Evolutionary conservation across 2,329 filamentous ascomycete species (phyloP).

Genomic region (Paraphaeosphaeria minitans): DNA sequence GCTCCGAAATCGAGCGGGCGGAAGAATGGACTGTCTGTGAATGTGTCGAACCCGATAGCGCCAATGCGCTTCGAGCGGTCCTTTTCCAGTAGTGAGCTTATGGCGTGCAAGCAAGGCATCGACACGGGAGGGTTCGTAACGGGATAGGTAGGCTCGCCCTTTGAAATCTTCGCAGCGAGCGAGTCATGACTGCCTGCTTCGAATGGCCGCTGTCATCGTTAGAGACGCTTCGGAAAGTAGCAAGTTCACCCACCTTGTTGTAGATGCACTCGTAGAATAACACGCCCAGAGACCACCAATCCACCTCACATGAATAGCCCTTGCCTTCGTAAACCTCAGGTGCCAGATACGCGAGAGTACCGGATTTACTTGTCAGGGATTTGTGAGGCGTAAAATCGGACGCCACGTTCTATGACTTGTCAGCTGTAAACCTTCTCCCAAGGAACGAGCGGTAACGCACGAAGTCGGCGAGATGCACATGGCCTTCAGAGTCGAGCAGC

Average conservation of each 20-base stretch:
- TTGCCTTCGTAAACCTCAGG: slow-evolving; percentile 92
- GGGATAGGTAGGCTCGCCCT: slow-evolving; percentile 84
- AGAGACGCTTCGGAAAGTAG: not conserved
- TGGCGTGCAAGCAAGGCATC: slow-evolving; percentile 85
- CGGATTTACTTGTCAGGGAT: slow-evolving; percentile 90
- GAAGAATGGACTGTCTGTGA: slow-evolving; percentile 90
- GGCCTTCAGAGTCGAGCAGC: slow-evolving; percentile 54
- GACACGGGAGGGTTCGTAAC: slow-evolving; percentile 90
- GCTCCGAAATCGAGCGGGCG: slow-evolving; percentile 80
- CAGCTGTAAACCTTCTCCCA: slow-evolving; percentile 31
- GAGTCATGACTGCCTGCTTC: slow-evolving; percentile 85
- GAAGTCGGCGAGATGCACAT: slow-evolving; percentile 97
- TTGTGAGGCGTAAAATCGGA: slow-evolving; percentile 87
- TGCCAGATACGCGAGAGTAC: slow-evolving; percentile 91
- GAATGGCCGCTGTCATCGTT: slow-evolving; percentile 74
- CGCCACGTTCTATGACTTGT: slow-evolving; percentile 78
- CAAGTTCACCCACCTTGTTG: slow-evolving; percentile 74
- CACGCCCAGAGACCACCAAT: slow-evolving; percentile 98
- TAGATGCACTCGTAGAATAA: slow-evolving; percentile 99
- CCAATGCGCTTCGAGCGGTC: slow-evolving; percentile 83
- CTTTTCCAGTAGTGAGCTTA: slow-evolving; percentile 79
- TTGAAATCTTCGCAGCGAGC: slow-evolving; percentile 79
- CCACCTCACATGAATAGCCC: slow-evolving; percentile 87
- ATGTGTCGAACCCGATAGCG: slow-evolving; percentile 79
- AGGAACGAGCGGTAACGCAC: slow-evolving; percentile 59